Evolutionary conservation across 2,329 filamentous ascomycete genomes (phyloP).

Genomic region (Cadophora malorum): DNA sequence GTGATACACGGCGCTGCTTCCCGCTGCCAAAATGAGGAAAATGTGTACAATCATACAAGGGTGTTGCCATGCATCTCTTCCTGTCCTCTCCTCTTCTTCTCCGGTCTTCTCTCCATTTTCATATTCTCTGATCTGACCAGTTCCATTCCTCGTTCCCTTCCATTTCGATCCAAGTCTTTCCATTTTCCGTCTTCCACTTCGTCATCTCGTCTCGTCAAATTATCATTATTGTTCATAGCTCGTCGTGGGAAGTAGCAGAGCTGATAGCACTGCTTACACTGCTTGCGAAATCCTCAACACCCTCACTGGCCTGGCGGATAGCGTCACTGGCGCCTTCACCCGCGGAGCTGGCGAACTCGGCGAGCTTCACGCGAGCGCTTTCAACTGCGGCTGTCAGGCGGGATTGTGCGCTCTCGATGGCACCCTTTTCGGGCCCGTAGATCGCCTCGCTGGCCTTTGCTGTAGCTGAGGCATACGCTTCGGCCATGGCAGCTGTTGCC

Average conservation of each 20-base stretch:
- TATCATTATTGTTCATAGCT: conserved; percentile 51
- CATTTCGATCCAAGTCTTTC: neutral
- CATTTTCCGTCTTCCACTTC: neutral
- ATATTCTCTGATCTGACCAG: neutral
- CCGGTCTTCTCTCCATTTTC: neutral
- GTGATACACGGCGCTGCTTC: neutral
- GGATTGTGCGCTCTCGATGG: conserved; percentile 42
- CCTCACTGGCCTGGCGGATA: conserved; percentile 48
- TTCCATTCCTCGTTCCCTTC: neutral
- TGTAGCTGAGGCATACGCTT: conserved; percentile 34
- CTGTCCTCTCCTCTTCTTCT: neutral
- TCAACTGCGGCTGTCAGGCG: conserved; percentile 41
- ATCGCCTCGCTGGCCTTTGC: conserved; percentile 36
- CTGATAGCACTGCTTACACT: conserved; percentile 50
- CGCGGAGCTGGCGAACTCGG: conserved; percentile 38
- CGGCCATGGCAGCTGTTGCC: conserved; percentile 34
- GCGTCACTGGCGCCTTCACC: conserved; percentile 46
- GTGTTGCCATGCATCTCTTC: neutral
- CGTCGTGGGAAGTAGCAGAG: conserved; percentile 56
- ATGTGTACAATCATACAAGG: conserved; percentile 18
- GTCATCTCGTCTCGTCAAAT: conserved; percentile 18
- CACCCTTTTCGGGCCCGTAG: conserved; percentile 41
- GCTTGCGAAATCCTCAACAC: conserved; percentile 54
- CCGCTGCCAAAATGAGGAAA: neutral
- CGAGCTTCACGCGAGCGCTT: conserved; percentile 40